Percentiles rank a stretch among this genome's conserved stretches.
Evolutionary conservation across 192 early-diverging fungal species (phyloP).

Genomic region (Thamnidium elegans): DNA sequence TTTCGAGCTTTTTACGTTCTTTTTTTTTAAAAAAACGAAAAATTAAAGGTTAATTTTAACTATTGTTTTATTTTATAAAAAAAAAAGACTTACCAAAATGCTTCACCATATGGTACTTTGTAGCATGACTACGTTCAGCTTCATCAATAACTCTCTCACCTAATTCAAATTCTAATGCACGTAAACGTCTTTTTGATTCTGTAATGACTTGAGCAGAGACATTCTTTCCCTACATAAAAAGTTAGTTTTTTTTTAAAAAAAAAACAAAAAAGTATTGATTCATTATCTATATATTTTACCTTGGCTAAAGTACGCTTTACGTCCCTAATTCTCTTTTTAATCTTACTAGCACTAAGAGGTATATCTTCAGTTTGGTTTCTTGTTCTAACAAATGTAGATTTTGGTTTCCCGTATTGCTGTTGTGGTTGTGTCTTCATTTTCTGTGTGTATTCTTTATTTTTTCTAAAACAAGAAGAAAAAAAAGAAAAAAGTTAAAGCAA

Average conservation of each 20-base stretch:
- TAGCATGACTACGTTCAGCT: background rate
- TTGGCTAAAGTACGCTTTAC: slow-evolving; percentile 1
- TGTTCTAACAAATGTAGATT: no score
- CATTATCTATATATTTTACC: background rate
- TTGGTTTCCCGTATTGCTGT: no score
- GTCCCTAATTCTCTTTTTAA: slow-evolving; percentile 20
- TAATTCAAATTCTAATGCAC: slow-evolving; percentile 15
- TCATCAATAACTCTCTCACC: slow-evolving; percentile 16
- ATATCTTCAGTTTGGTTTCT: background rate
- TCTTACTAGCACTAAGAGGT: slow-evolving; percentile 1
- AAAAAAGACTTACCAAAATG: background rate
- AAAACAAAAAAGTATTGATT: background rate
- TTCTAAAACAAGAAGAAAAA: no score
- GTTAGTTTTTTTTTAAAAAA: background rate
- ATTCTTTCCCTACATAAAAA: background rate
- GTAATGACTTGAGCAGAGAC: background rate
- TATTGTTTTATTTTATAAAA: background rate
- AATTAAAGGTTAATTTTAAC: background rate
- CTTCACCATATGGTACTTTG: slow-evolving; percentile 6
- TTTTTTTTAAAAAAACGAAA: background rate
- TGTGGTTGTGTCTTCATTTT: no score
- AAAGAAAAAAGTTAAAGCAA: no score
- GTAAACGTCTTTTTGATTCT: slow-evolving; percentile 4
- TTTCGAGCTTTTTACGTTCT: slow-evolving; percentile 17
- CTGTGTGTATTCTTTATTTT: no score